Conservation (phyloP, 495 filamentous ascomycete genomes). For the Neurospora sp. region DNA sequence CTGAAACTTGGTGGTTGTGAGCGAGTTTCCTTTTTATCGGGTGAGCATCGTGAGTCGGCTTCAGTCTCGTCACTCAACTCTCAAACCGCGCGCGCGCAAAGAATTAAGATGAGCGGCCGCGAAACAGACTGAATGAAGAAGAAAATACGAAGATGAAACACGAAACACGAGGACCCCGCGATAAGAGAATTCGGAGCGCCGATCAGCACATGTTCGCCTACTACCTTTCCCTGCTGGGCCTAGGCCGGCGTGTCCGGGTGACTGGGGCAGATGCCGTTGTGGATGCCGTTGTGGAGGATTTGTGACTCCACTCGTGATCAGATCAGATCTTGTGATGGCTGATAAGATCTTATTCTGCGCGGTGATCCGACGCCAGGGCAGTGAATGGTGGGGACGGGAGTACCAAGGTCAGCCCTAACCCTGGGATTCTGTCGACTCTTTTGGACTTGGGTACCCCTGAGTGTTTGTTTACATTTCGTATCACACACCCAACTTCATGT, state of each 20-base stretch:
- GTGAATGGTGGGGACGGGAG: background rate
- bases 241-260: background rate
- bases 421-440: background rate
- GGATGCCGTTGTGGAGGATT: background rate
- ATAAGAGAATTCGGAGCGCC: background rate
- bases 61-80: background rate
- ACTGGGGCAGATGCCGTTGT: background rate
- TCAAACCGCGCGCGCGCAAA: background rate
- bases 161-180: background rate
- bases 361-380: background rate
- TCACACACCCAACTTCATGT: background rate
- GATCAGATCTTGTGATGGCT: background rate
- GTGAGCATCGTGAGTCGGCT: background rate
- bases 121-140: background rate
- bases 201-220: background rate
- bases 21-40: background rate
- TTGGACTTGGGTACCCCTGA: background rate
- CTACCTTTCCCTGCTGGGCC: background rate
- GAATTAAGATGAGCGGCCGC: background rate
- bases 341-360: background rate
- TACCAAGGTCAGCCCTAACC: background rate
- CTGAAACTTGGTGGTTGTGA: background rate
- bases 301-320: background rate
- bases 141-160: background rate
- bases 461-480: background rate